Base-by-base conservation (phyloP, 2,329 filamentous ascomycete genomes). In the Phaeosphaeriaceae sp. region DNA sequence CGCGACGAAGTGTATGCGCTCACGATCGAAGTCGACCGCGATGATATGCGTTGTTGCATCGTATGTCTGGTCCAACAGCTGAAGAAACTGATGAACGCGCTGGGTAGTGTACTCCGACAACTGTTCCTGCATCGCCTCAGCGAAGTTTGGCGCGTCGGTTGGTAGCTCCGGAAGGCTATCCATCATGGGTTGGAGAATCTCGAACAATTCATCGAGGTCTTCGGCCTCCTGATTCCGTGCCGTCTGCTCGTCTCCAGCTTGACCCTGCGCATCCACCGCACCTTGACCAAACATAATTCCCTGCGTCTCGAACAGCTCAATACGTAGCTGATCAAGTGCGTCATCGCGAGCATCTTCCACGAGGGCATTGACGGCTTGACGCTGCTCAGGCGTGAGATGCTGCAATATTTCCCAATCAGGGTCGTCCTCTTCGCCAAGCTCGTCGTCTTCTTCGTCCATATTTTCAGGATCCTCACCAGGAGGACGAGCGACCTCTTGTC, bases 301-400 rank as follows among this genome's bases (percentile, higher is more conserved):
- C 11, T 61, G 60, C 3, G 31, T 56, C 36, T 66, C 65, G 20
- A 68, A 62, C 15, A 69, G 54, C 22, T 61, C 47, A n/a, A 69
- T 63, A 9, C 63, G 58, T 7, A 68, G 51, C 31, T 61, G 61
- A 42, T 64, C 48, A 25, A 71, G 48, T 1, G 62, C 62, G 2
- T 65, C 61, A 21, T 59, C 58, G 7, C 63, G 60, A 10, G 50
- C 54, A 1, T 58, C 60, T 0, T 33, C 47, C n/a, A 54, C 42
- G 7, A 71, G 54, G 9, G 33, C 25, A 13, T 62, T 57, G 20
- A 71, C 49, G 1, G 54, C 22, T 2, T 41, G 46, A 11, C 65
- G 58, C 2, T 58, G 47, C 7, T 60, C 65, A 1, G 54, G 54
- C 2, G 58, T 60, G 2, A 69, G 47, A n/a, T 64, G 63, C 21